Conservation (phyloP, 2,329 filamentous ascomycete genomes). For the Fusarium fracticaudum region DNA sequence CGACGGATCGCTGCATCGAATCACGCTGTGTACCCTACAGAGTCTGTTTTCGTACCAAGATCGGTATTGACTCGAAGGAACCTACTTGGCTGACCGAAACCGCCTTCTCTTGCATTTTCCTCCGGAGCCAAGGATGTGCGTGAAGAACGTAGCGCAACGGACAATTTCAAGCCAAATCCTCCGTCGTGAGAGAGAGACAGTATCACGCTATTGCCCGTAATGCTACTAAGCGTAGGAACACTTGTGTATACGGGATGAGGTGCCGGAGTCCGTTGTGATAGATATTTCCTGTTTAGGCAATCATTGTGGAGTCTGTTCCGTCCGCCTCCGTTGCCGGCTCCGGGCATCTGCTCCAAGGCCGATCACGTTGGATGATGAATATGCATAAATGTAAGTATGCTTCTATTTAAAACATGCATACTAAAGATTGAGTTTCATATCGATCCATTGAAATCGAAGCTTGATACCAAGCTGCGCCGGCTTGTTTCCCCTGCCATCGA, state of each 20-base stretch:
- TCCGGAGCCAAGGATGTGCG: not conserved
- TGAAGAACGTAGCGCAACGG: not conserved
- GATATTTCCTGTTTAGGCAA: constrained; percentile 32
- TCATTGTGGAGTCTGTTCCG: constrained; percentile 12
- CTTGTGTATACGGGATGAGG: not conserved
- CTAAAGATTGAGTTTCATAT: not conserved
- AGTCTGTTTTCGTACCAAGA: not conserved
- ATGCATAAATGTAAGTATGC: not conserved
- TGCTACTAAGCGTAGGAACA: not conserved
- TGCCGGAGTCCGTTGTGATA: not conserved
- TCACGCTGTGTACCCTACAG: constrained; percentile 10
- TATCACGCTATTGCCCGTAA: not conserved
- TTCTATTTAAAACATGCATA: not conserved
- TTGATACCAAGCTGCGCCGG: not conserved
- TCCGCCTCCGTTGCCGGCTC: constrained; percentile 15
- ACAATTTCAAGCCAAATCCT: not conserved
- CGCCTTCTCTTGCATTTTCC: not conserved
- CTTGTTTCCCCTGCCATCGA: constrained; percentile 10
- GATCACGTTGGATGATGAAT: not conserved
- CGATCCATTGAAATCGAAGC: not conserved
- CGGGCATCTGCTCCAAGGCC: constrained; percentile 1
- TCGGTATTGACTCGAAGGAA: constrained; percentile 4
- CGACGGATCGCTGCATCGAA: not conserved
- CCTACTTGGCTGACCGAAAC: not conserved
- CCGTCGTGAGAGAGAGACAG: not conserved